Base-by-base conservation (phyloP, 129 eudicot species). In the carrot (Daucus carota) region DNA sequence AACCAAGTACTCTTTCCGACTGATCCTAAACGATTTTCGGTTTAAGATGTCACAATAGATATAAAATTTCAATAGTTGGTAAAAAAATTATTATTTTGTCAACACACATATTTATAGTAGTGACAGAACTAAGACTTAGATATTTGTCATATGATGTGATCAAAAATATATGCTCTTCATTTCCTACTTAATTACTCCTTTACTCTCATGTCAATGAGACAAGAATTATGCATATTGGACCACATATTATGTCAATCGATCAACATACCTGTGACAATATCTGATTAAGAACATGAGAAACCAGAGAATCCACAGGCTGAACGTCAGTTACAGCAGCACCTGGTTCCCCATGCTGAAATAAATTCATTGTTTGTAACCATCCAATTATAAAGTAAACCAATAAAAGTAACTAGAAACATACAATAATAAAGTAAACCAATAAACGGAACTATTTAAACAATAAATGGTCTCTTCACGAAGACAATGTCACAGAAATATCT, bases 321-420 rank as follows among this genome's bases (percentile, higher is more conserved):
- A 89, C 18, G 72, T 94, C 98, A 70, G 92, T 90, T 70, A 94
- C 96, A 75, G 96, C 88, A 80, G 98, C 98, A 79, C 98, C 98
- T 31, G 97, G 84, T 87, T 94, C 97, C 78, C 98, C 98, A 86
- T 94, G 98, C 98, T 94, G 96, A 75, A 81, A 67, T 47, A 68
- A 68, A 86, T 12, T 73, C 75, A 80, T 43, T 29, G 3, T 38
- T 68, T 28, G n/a, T 48, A 38, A 43, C 73, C 63, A 77, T 34
- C 31, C 6, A n/a, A 43, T 48, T 13, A 74, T 31, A n/a, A 17
- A 45, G 57, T 26, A 71, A 70, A 1, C n/a, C 66, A 44, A 46
- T 31, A 46, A 66, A 68, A 47, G 77, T 29, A 42, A 34, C 9
- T 26, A 16, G 32, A 38, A 43, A 67, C 50, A 76, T 26, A 38